Base-by-base conservation (phyloP, 495 filamentous ascomycete genomes). In the Hypoxylon fuscum region DNA sequence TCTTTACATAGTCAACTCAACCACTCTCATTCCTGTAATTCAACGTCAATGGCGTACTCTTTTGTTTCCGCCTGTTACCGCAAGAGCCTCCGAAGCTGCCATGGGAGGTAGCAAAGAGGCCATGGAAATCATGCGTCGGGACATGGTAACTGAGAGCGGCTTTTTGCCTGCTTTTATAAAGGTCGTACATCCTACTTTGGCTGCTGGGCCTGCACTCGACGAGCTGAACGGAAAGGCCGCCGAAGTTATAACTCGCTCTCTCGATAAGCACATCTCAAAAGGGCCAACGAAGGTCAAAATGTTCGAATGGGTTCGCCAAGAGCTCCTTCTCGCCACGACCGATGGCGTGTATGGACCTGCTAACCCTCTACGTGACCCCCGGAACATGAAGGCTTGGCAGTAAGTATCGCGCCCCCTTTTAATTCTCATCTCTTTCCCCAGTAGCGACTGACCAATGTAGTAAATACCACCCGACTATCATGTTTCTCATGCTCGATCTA, bases 1-100 rank as follows among this genome's bases (percentile, higher is more conserved):
- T 11, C 37, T 72, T 0, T 69, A 72, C 40, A 32, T 72, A 15
- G 53, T 72, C 51, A 68, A 72, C 40, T 35, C 47, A 0, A 62
- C 55, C 5, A 22, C 44, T 2, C 56, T 69, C 18, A 66, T 71
- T 11, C 56, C 66, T 9, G 11, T 17, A 0, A 6, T 67, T 0
- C 69, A 72, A 22, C 59, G 57, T 5, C 65, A 72, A 32, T 58
- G 50, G 55, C 58, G 62, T 6, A 31, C 40, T 21, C 7, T 71
- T 18, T 53, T 47, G 46, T 64, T 72, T n/a, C 29, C 58, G 3
- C 25, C 62, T 1, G 21, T 59, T 2, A 20, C 59, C 2, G 55
- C 55, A 0, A 47, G 53, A 11, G 46, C 45, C 2, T 42, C 41
- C 0, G 45, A 52, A 21, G 23, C 1, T 20, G 4, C 49, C 3